These are phyloP conservation scores for Zygosaccharomyces bailii DNA, from an alignment of 805 yeast genomes.

Conservation along the genomic window DNA sequence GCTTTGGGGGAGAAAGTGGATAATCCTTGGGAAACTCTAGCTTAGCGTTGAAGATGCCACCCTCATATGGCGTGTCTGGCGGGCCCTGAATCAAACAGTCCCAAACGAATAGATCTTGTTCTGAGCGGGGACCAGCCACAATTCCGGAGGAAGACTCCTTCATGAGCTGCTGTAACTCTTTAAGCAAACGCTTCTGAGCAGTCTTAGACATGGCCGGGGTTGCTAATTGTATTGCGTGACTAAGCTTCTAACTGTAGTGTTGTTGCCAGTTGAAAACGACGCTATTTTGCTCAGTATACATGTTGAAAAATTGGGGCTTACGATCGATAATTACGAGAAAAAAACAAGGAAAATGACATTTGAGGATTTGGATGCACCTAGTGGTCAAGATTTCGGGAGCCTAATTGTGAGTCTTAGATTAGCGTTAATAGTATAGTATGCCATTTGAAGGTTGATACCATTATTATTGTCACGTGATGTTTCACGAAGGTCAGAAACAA, in stretches of 20 bases:
- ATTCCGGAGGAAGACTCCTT: slow-evolving; percentile 93
- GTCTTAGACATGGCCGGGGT: slow-evolving; percentile 41
- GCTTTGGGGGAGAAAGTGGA: slow-evolving; percentile 77
- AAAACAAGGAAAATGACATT: neutral
- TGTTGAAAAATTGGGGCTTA: neutral
- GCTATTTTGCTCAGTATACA: neutral
- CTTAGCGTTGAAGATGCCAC: slow-evolving; percentile 80
- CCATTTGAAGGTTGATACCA: too few species aligned
- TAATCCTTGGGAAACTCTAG: slow-evolving; percentile 73
- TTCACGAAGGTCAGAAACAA: neutral
- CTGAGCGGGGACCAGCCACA: slow-evolving; percentile 83
- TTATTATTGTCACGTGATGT: neutral
- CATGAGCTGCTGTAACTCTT: slow-evolving; percentile 82
- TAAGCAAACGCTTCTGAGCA: slow-evolving; percentile 82
- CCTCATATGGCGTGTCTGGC: slow-evolving; percentile 76
- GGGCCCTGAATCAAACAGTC: slow-evolving; percentile 85
- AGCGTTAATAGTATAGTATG: too few species aligned
- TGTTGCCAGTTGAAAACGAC: neutral
- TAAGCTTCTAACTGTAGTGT: neutral
- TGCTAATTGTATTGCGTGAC: neutral
- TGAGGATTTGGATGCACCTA: too few species aligned
- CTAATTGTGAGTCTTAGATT: too few species aligned
- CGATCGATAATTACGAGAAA: neutral
- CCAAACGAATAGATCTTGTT: slow-evolving; percentile 73
- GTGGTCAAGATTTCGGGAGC: too few species aligned